These are phyloP conservation scores for Magnaporthiopsis rhizophila DNA, from an alignment of 2,329 filamentous ascomycete species.

Conservation along the genomic window DNA sequence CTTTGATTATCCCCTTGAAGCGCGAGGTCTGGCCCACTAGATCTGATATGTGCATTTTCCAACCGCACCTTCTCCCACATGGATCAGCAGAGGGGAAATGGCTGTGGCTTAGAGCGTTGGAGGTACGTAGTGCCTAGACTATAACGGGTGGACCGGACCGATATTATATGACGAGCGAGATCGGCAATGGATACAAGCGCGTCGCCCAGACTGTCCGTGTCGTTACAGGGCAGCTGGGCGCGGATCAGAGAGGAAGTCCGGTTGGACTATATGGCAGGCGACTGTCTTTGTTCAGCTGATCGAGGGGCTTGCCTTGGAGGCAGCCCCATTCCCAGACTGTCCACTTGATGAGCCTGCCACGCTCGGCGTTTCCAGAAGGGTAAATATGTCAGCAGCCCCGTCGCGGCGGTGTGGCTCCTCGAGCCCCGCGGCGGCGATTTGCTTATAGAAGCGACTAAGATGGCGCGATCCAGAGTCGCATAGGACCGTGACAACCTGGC, in stretches of 20 bases:
- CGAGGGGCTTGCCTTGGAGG: no score
- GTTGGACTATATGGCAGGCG: neutral
- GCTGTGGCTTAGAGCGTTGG: neutral
- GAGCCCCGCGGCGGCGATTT: slow-evolving; percentile 59
- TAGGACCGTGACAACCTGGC: slow-evolving; percentile 71
- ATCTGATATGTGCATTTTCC: neutral
- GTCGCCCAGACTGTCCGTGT: no score
- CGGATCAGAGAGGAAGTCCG: neutral
- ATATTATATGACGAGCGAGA: no score
- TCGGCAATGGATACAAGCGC: no score
- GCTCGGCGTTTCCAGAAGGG: neutral
- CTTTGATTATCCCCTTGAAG: neutral
- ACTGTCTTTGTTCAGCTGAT: no score
- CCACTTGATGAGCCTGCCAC: neutral
- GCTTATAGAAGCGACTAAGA: slow-evolving; percentile 78
- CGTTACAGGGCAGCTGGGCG: no score
- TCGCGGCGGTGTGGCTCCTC: slow-evolving; percentile 44
- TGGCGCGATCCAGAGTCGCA: slow-evolving; percentile 80
- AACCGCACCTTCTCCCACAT: neutral
- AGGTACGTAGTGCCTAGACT: neutral
- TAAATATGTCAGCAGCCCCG: slow-evolving; percentile 12
- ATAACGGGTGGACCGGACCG: no score
- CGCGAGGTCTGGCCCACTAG: neutral
- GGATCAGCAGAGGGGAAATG: neutral
- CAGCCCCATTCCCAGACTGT: neutral